Conservation (phyloP, 129 eudicot genomes). For the Tagetes erecta region DNA sequence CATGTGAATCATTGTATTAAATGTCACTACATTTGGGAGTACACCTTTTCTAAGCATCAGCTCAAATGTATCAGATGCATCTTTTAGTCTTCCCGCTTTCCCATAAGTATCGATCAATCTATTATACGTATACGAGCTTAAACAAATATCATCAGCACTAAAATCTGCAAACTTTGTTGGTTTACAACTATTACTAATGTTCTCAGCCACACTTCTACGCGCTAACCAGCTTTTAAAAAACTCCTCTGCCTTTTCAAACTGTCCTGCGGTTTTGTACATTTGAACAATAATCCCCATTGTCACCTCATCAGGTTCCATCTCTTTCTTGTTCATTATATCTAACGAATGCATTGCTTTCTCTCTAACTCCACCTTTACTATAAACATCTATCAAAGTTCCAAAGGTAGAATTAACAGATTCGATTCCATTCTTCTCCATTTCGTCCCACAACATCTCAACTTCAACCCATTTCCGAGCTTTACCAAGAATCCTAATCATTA, state of each 20-base stretch:
- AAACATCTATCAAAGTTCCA: slow-evolving; percentile 93
- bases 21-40: slow-evolving; percentile 71
- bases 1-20: slow-evolving; percentile 89
- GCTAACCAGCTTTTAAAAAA: slow-evolving; percentile 77
- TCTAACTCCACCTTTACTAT: slow-evolving; percentile 72
- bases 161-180: background rate
- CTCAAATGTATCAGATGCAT: slow-evolving; percentile 61
- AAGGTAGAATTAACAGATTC: slow-evolving; percentile 61
- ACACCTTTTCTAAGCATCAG: slow-evolving; percentile 63
- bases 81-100: slow-evolving; percentile 69
- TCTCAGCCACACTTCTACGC: slow-evolving; percentile 26
- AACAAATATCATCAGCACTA: slow-evolving; percentile 37
- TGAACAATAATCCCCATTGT: slow-evolving; percentile 76
- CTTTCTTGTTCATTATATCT: slow-evolving; percentile 58
- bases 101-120: slow-evolving; percentile 87
- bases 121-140: slow-evolving; percentile 72
- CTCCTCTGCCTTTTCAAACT: slow-evolving; percentile 67
- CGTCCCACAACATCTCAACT: slow-evolving; percentile 60
- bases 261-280: slow-evolving; percentile 77
- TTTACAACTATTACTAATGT: slow-evolving; percentile 23
- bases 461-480: slow-evolving; percentile 61
- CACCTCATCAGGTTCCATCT: slow-evolving; percentile 86
- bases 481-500: slow-evolving; percentile 71
- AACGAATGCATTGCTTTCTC: slow-evolving; percentile 64
- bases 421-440: slow-evolving; percentile 60